Conservation (phyloP, 179 eudicot genomes). For the Monotropa hypopitys region DNA sequence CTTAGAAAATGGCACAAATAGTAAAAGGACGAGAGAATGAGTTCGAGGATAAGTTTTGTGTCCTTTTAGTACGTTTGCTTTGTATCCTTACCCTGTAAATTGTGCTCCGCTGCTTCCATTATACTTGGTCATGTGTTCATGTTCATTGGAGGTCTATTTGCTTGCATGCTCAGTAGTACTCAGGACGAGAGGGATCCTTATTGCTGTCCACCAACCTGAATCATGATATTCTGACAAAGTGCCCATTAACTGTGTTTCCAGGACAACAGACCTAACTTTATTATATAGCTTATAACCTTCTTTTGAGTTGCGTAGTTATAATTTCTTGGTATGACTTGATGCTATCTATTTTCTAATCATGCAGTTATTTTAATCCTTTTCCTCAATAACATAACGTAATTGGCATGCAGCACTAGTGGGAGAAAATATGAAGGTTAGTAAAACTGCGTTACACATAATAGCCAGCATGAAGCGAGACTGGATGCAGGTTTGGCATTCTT, state of each 20-base stretch:
- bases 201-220: neutral
- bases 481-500: constrained; percentile 61
- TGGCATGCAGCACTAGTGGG: constrained; percentile 16
- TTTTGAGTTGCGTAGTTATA: neutral
- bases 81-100: neutral
- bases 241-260: neutral
- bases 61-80: neutral
- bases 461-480: constrained; percentile 94
- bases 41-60: neutral
- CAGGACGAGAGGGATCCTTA: neutral
- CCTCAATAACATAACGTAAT: neutral
- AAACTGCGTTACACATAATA: constrained; percentile 62
- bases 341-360: neutral
- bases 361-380: neutral
- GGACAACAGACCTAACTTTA: neutral
- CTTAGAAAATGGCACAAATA: neutral
- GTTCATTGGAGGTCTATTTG: neutral
- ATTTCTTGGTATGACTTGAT: neutral
- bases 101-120: neutral
- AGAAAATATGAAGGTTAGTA: constrained; percentile 15
- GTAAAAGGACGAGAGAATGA: neutral
- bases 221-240: neutral
- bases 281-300: neutral
- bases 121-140: neutral
- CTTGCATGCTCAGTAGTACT: neutral